Evolutionary conservation across 768 basidiomycete genomes (phyloP).

Genomic region (Leccinellum rugosiceps): DNA sequence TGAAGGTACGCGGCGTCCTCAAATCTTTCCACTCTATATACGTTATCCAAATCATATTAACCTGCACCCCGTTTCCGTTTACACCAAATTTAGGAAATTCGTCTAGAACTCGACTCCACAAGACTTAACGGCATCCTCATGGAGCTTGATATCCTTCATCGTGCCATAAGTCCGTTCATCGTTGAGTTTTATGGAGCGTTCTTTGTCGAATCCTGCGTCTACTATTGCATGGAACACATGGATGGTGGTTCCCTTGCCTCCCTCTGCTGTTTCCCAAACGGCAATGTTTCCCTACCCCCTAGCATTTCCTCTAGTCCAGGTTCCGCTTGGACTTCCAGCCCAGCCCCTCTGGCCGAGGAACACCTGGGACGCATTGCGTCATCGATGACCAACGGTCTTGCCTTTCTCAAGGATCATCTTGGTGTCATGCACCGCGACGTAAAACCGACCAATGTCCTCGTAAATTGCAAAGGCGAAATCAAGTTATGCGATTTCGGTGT

Average conservation of each 20-base stretch:
- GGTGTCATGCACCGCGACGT: conserved; percentile 87
- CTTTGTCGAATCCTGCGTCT: conserved; percentile 99
- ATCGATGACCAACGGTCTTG: conserved; percentile 83
- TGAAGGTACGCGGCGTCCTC: conserved; percentile 74
- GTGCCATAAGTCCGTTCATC: conserved; percentile 85
- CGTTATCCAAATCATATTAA: conserved; percentile 7
- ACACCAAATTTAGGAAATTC: conserved; percentile 74
- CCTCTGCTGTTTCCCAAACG: conserved; percentile 48
- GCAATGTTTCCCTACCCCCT: conserved; percentile 33
- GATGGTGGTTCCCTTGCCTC: conserved; percentile 95
- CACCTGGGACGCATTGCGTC: conserved; percentile 80
- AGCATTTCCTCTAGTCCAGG: conserved; percentile 31
- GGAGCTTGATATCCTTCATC: conserved; percentile 97
- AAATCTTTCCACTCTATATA: not conserved
- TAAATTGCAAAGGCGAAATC: conserved; percentile 83
- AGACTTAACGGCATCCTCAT: conserved; percentile 96
- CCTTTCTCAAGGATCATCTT: conserved; percentile 92
- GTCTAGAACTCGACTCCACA: conserved; percentile 89
- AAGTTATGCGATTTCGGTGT: conserved; percentile 99
- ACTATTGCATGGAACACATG: conserved; percentile 99
- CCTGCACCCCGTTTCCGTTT: not conserved
- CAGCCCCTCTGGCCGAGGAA: conserved; percentile 56
- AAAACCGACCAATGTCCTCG: conserved; percentile 91
- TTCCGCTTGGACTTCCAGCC: conserved; percentile 34
- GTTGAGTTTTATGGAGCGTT: conserved; percentile 99